Evolutionary conservation across 345 rosid genomes (phyloP).

Genomic region (Trapa incisa): DNA sequence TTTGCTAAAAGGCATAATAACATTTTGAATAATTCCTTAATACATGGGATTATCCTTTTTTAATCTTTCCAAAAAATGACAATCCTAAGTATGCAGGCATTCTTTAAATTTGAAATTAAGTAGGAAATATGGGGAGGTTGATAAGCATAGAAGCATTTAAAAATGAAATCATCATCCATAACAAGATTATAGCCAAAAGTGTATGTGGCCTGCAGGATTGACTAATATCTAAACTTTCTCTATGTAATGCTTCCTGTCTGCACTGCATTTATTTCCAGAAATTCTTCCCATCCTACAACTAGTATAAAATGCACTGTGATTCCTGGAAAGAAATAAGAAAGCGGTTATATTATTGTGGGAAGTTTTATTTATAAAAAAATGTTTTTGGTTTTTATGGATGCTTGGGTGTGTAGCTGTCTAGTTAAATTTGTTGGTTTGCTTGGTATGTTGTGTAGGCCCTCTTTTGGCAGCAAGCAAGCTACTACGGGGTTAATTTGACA

Average conservation of each 20-base stretch:
- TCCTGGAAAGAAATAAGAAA: neutral
- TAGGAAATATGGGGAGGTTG: neutral
- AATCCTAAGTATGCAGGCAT: neutral
- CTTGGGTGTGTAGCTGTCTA: neutral
- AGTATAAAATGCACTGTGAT: neutral
- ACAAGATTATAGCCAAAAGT: neutral
- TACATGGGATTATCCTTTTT: too few species aligned
- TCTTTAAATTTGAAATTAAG: neutral
- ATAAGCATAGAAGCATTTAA: neutral
- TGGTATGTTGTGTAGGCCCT: constrained; percentile 45
- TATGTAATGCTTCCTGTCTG: too few species aligned
- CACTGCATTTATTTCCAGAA: neutral
- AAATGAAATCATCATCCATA: neutral
- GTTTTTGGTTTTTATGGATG: neutral
- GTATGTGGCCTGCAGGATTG: neutral
- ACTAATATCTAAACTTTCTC: neutral
- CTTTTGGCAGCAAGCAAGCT: constrained; percentile 95
- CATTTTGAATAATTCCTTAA: neutral
- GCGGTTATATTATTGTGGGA: neutral
- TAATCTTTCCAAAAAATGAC: too few species aligned
- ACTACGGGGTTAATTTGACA: constrained; percentile 83
- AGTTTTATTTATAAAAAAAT: neutral
- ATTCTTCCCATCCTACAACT: neutral
- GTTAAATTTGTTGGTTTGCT: neutral
- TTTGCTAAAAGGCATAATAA: neutral